Percentiles rank a stretch among this genome's conserved stretches.
Conservation (phyloP, 306 rosid species). For the Sicyos baderoa region DNA sequence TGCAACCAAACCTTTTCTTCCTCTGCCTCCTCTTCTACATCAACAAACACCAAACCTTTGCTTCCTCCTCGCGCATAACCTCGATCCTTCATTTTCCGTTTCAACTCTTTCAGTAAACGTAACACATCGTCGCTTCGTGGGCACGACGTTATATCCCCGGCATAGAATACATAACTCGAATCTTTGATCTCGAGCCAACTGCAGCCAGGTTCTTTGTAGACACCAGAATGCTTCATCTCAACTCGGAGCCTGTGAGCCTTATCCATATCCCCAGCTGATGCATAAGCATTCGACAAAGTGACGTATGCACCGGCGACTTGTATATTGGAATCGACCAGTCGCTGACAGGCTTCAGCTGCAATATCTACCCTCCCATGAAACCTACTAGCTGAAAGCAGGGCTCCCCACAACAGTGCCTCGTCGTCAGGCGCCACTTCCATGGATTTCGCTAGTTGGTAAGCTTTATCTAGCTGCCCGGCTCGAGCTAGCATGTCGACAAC, state of each 20-base stretch:
- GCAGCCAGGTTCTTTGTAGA: slow-evolving; percentile 70
- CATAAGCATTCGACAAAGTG: slow-evolving; percentile 60
- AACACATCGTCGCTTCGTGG: slow-evolving; percentile 35
- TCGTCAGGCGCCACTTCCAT: slow-evolving; percentile 36
- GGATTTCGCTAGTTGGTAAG: slow-evolving; percentile 56
- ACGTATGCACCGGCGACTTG: slow-evolving; percentile 67
- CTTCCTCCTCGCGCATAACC: slow-evolving; percentile 60
- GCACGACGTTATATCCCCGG: slow-evolving; percentile 47
- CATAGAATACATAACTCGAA: slow-evolving; percentile 52
- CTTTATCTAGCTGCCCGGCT: slow-evolving; percentile 54
- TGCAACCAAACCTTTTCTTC: slow-evolving; percentile 60
- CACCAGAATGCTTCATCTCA: slow-evolving; percentile 51
- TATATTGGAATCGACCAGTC: slow-evolving; percentile 51
- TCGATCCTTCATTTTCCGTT: slow-evolving; percentile 54
- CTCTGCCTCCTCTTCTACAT: slow-evolving; percentile 67
- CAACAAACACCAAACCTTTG: slow-evolving; percentile 58
- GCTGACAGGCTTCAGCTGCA: slow-evolving; percentile 54
- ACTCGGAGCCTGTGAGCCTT: slow-evolving; percentile 42
- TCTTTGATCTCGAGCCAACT: slow-evolving; percentile 79
- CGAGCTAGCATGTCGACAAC: slow-evolving; percentile 76
- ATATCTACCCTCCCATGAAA: slow-evolving; percentile 75
- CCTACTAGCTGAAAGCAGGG: slow-evolving; percentile 77
- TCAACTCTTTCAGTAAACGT: slow-evolving; percentile 45
- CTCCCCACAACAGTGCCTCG: slow-evolving; percentile 59
- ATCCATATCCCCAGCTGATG: slow-evolving; percentile 69